Evolutionary conservation across 2,329 filamentous ascomycete genomes (phyloP).

Genomic region (Orbilia blumenaviensis): DNA sequence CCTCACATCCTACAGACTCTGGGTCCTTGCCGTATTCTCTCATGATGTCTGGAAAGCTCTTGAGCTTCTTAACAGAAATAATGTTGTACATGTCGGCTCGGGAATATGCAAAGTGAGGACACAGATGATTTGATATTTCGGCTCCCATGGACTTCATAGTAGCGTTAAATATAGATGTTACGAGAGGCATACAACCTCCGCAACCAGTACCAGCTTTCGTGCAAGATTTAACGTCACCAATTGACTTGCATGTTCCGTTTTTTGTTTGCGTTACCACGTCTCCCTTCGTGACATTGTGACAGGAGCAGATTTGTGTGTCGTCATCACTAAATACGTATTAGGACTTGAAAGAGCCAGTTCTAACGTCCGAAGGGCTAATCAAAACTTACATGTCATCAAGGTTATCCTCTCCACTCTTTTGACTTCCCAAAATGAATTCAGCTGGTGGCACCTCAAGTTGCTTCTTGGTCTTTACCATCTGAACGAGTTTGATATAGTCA

Average conservation of each 20-base stretch:
- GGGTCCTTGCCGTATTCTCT: slow-evolving; percentile 75
- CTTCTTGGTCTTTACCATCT: slow-evolving; percentile 85
- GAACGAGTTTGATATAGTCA: slow-evolving; percentile 88
- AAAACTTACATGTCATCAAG: slow-evolving; percentile 73
- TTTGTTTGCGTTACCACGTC: slow-evolving; percentile 78
- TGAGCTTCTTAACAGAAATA: slow-evolving; percentile 79
- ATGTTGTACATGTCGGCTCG: slow-evolving; percentile 92
- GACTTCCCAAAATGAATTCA: slow-evolving; percentile 82
- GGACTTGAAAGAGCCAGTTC: neutral
- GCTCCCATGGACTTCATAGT: slow-evolving; percentile 85
- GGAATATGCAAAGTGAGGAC: slow-evolving; percentile 82
- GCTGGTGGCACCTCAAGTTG: slow-evolving; percentile 78
- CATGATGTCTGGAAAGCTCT: slow-evolving; percentile 80
- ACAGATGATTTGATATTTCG: slow-evolving; percentile 86
- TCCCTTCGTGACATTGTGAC: slow-evolving; percentile 89
- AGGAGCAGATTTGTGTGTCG: slow-evolving; percentile 89
- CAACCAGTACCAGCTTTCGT: slow-evolving; percentile 93
- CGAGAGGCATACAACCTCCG: slow-evolving; percentile 87
- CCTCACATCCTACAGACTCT: slow-evolving; percentile 80
- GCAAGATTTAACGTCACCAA: slow-evolving; percentile 84
- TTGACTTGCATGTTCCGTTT: slow-evolving; percentile 79
- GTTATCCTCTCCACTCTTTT: slow-evolving; percentile 73
- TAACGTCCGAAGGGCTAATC: neutral
- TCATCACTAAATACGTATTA: slow-evolving; percentile 66
- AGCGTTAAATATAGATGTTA: slow-evolving; percentile 88